Base-by-base conservation (phyloP, 2,329 filamentous ascomycete genomes). In the Didymellaceae sp. region DNA sequence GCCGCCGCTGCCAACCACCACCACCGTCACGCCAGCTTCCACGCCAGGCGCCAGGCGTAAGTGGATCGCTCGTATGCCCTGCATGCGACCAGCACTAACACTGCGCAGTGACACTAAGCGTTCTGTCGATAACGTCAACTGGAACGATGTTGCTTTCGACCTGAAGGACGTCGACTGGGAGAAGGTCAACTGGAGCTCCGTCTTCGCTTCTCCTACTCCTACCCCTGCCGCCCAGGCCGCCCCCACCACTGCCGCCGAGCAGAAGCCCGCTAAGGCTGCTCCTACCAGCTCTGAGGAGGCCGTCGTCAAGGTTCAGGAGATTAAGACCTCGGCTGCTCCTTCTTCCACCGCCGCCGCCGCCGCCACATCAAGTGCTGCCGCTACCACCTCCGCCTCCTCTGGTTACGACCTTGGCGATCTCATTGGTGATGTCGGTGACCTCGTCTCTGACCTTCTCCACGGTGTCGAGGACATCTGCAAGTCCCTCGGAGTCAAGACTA, bases 11-110 rank as follows among this genome's bases (percentile, higher is more conserved):
- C 52, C 52, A 60, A 64, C 55, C 31, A 61, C 33, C 62, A 65
- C 58, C 61, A 66, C 62, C 63, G 68, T 34, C 70, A 73, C 50
- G 65, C 68, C 55, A 65, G 60, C 59, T 72, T 73, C 66, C 71
- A 73, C 52, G 64, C 63, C 32, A 66, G 69, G 33, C 68, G 69
- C 48, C 55, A 66, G 54, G 60, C 62, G 67, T 72, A 45, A 61
- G 68, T 66, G 24, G 28, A 35, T 22, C 38, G 16, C 26, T 25
- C 38, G 21, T 22, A 17, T 34, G 14, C 22, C 13, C 11, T 22
- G 25, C 18, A 17, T 2, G 11, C 33, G 9, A 20, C 17, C 31
- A 18, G 16, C 24, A 14, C 30, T 37, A 17, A 26, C 30, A 32
- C 14, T 1, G 17, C 10, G 8, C 20, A 72, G 68, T 49, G 67